Evolutionary conservation across 306 rosid genomes (phyloP), one percentile per base, ranked within the genome.

Genomic region (Pueraria montana): DNA sequence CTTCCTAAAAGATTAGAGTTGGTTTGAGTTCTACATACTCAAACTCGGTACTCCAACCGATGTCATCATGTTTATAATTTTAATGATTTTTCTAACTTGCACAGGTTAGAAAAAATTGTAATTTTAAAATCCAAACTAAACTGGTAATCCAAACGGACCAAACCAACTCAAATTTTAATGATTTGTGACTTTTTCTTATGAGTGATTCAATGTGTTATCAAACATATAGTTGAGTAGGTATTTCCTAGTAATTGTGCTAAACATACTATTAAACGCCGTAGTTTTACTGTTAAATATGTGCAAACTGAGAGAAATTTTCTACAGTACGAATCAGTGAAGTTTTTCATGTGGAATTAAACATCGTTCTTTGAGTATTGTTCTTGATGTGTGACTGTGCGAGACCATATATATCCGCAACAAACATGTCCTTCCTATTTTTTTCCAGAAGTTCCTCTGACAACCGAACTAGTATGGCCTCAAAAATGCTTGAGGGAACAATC

Each of bases 401-500:
- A 21, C 20, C 6, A 30, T 49, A 26, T 45, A 71, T 17, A 72
- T 17, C 43, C 6, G 16, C 24, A 49, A 49, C 63, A 72, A 27
- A 49, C 32, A 11, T 36, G 74, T 8, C 52, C 72, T 14, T 34
- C 18, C 71, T 48, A 23, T 3, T 27, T 27, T 3, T 0, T 36
- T n/a, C n/a, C n/a, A n/a, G n/a, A n/a, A 6, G 26, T 46, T 32
- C 2, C 7, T 71, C 43, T 20, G 69, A 79, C 23, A 49, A 79
- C 59, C 2, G 49, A 75, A 62, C 82, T 85, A 91, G 38, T 74
- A 56, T 14, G 89, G 72, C 79, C 79, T 80, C 63, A 80, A 73
- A 59, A 86, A 89, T 49, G 94, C 77, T 34, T 3, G 89, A 65
- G 93, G 95, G 77, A 91, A 93, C 73, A 83, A 76, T 84, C 84